phyloP scores from a whole-genome alignment of 805 yeast genomes.

The Nakazawaea ambrosiae region DNA sequence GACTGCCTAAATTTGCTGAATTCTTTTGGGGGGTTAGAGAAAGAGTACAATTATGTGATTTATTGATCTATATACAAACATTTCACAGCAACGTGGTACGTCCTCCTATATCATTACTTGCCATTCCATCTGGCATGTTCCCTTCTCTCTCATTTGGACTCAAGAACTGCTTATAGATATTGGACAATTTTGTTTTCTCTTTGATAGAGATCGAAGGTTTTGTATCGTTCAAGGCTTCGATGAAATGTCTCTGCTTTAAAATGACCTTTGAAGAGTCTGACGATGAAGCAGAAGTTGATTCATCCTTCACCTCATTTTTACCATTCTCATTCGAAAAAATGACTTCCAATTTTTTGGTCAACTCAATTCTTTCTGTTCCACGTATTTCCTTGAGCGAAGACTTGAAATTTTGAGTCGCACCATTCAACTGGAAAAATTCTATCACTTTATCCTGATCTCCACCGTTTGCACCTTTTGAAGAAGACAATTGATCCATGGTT shows the following conservation, averaged over 20 bases:
- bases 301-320: conserved; percentile 9
- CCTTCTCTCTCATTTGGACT: conserved; percentile 66
- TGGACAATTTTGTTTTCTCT: conserved; percentile 56
- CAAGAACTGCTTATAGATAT: conserved; percentile 66
- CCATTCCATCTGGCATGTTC: conserved; percentile 78
- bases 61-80: too few species aligned
- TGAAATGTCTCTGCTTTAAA: conserved; percentile 49
- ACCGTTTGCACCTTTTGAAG: conserved; percentile 12
- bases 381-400: conserved; percentile 19
- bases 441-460: too few species aligned
- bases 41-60: too few species aligned
- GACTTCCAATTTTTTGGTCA: conserved; percentile 36
- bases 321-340: conserved; percentile 19
- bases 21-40: too few species aligned
- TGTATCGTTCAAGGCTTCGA: conserved; percentile 62
- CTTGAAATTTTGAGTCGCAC: conserved; percentile 9
- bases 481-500: conserved; percentile 17
- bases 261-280: conserved; percentile 30
- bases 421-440: conserved; percentile 38
- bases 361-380: conserved; percentile 33
- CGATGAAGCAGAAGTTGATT: background rate
- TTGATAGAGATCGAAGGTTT: conserved; percentile 81
- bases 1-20: too few species aligned
- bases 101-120: conserved; percentile 78
- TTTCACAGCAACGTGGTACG: conserved; percentile 73